Evolutionary conservation across 441 rosid genomes (phyloP), one percentile per base, ranked within the genome.

Genomic region (Viola pubescens): DNA sequence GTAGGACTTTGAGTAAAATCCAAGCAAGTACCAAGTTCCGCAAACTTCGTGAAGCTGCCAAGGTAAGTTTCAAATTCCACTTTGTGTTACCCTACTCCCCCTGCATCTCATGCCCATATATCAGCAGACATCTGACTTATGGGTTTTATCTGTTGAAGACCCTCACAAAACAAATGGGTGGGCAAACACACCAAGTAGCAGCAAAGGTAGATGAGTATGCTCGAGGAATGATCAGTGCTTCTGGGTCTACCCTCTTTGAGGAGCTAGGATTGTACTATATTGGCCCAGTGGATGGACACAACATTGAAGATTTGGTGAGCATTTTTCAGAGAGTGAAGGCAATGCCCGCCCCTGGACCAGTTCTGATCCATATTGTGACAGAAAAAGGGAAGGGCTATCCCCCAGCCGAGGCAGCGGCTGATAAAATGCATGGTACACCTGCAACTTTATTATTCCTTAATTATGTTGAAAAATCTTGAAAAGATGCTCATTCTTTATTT

Each of bases 361-460:
- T 86, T 56, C 71, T 86, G 56, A 83, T 86, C 70, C 94, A 86
- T 58, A 61, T 86, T 45, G 69, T 86, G 42, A 86, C 94, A 19
- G 94, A 86, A 66, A 86, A 86, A 70, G 89, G 94, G 41, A 86
- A 83, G 63, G 89, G 87, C 14, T 86, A 83, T 70, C 76, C 87
- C 16, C 94, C 94, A 3, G 94, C 89, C 9, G 86, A 83, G 69
- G 84, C 79, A 53, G 89, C 94, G 7, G 71, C 78, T 7, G 94
- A 86, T 69, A 82, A 77, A 68, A 86, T 86, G 94, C 94, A 86
- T 58, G 94, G 94, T 83, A 26, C 72, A 79, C 51, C n/a, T 10
- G 4, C 13, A 41, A 14, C 50, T 68, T 48, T 16, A 52, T 48
- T 9, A 9, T 52, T 13, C 52, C 14, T 5, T 38, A 8, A 34